Percentiles rank a stretch among this genome's conserved stretches.
Evolutionary conservation across 805 yeast genomes (phyloP).

Genomic region (Metschnikowia continentalis): DNA sequence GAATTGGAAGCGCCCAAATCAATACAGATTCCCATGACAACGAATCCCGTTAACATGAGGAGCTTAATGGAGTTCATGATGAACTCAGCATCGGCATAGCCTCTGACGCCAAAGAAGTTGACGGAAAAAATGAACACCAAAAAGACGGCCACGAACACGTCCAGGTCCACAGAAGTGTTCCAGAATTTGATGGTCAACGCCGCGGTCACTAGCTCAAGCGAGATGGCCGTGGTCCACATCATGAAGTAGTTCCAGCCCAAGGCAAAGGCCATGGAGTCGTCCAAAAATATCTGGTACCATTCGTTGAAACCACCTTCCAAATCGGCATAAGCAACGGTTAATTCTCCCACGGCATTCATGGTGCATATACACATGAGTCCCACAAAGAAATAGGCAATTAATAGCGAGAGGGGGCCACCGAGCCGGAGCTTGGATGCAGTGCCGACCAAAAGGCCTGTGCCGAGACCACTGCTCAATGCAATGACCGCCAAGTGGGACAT

Average conservation of each 20-base stretch:
- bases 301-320: conserved; percentile 37
- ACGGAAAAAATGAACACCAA: conserved; percentile 42
- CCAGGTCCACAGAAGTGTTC: conserved; percentile 47
- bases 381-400: conserved; percentile 21
- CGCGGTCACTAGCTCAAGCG: conserved; percentile 20
- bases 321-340: conserved; percentile 56
- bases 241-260: conserved; percentile 36
- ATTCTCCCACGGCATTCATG: conserved; percentile 40
- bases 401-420: conserved; percentile 24
- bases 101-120: conserved; percentile 44
- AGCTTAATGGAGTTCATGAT: conserved; percentile 35
- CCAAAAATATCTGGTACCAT: conserved; percentile 28
- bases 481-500: conserved; percentile 30
- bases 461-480: conserved; percentile 36
- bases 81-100: conserved; percentile 45
- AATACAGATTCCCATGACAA: conserved; percentile 38
- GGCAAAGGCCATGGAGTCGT: conserved; percentile 35
- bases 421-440: conserved; percentile 26
- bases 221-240: conserved; percentile 24
- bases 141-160: conserved; percentile 54
- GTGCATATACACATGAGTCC: conserved; percentile 29
- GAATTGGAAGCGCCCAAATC: conserved; percentile 29
- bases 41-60: conserved; percentile 37
- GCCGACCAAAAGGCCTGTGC: conserved; percentile 43
- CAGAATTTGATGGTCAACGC: conserved; percentile 55